phyloP scores from a whole-genome alignment of 345 rosid genomes.

The Lepidium aucheri region DNA sequence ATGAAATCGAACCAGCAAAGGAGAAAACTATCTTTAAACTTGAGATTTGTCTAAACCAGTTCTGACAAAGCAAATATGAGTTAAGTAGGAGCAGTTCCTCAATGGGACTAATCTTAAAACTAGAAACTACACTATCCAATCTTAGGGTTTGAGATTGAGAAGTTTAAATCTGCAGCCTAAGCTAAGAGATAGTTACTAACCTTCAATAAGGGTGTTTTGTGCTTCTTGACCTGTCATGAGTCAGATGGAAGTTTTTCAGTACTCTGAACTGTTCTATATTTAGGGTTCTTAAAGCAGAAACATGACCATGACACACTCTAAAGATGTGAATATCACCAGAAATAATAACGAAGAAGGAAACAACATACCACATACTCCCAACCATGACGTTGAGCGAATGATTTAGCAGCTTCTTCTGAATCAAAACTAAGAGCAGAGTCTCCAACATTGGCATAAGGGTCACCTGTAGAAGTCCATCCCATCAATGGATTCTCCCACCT shows the following conservation, averaged over 20 bases:
- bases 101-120: not conserved
- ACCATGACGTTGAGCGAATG: constrained; percentile 84
- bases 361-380: constrained; percentile 73
- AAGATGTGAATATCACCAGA: not conserved
- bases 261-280: not conserved
- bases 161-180: not conserved
- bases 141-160: not conserved
- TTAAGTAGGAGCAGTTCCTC: not conserved
- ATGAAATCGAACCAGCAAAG: not conserved
- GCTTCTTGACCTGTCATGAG: constrained; percentile 65
- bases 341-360: not conserved
- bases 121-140: not conserved
- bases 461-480: constrained; percentile 99
- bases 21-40: not conserved
- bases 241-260: not conserved
- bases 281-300: not conserved
- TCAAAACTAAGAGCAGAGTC: constrained; percentile 75
- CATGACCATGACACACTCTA: not conserved
- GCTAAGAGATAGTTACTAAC: constrained; percentile 15
- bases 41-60: not conserved
- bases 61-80: not conserved
- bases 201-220: constrained; percentile 34
- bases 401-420: constrained; percentile 72
- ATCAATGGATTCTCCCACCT: constrained; percentile 99
- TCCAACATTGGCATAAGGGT: constrained; percentile 98